Base-by-base conservation (phyloP, 106 monocot genomes). In the Vanilla planifolia region DNA sequence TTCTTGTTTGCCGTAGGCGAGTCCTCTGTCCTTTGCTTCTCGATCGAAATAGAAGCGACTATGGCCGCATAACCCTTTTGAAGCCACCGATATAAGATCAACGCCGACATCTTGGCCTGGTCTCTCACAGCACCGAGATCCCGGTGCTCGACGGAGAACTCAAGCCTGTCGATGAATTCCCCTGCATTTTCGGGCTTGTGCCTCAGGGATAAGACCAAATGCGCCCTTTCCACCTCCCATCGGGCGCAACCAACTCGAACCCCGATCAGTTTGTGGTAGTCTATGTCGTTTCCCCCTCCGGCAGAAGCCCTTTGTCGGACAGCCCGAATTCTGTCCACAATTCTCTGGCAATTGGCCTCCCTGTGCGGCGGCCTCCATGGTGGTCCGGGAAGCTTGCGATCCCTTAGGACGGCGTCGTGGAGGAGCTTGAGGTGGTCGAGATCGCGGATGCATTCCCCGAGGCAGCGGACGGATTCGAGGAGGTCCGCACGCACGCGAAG, bases 341-440 rank as follows among this genome's bases (percentile, higher is more conserved):
- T 52, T 1, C 53, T 68, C 15, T 79, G 61, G 24, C 84, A 77
- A 42, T 59, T 71, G 8, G 79, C 81, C 6, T 59, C 23, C 42
- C 81, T 67, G 2, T 16, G 32, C 4, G 62, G 51, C 0, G 60
- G 65, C 41, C 77, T 39, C 89, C 86, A 90, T 1, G 69, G 24
- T 9, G 89, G 85, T 0, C 85, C 86, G 2, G 90, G 84, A 29
- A 90, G 82, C 69, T 84, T 98, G 14, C 87, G 55, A 50, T 98
- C 91, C 0, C 88, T 76, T 19, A 91, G 76, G 13, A 85, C 73
- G 25, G 87, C 48, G 55, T 95, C 87, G 55, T 91, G 91, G 60
- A 98, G 77, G 9, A 91, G 79, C 67, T 98, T 98, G 19, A 98
- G 74, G 61, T 91, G 84, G 23, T 98, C 91, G 8, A 98, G 84